Evolutionary conservation across 257 asterid species (phyloP).

Genomic region (Buddleja alternifolia): DNA sequence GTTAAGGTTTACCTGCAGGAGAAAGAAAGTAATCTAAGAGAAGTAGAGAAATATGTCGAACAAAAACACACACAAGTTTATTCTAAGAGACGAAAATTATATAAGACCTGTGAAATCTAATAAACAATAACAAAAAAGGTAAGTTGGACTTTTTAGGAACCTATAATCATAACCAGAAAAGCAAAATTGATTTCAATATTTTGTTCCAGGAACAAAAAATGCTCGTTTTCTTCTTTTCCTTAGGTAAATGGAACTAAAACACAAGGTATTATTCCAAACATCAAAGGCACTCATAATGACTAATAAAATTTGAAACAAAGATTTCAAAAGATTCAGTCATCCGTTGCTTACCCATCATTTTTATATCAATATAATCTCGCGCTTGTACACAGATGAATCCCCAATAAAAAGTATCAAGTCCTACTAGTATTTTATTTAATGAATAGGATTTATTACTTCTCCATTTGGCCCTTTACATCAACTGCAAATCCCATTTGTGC

Average conservation of each 20-base stretch:
- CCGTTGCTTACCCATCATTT: too few species aligned
- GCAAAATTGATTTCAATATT: background rate
- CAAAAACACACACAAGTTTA: too few species aligned
- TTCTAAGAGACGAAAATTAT: background rate
- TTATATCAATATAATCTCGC: too few species aligned
- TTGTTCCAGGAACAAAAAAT: background rate
- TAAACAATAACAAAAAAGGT: background rate
- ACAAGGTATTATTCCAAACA: background rate
- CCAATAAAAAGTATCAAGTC: too few species aligned
- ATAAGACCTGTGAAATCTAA: background rate
- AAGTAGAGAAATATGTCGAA: too few species aligned
- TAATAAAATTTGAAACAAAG: background rate
- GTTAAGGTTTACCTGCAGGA: background rate
- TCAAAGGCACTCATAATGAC: background rate
- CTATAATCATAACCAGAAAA: conserved; percentile 3
- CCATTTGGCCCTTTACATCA: too few species aligned
- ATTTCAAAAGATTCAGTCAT: background rate
- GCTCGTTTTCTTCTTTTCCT: background rate
- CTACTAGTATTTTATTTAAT: too few species aligned
- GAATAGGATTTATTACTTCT: too few species aligned
- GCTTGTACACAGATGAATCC: conserved; percentile 1
- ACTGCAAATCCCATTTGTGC: too few species aligned
- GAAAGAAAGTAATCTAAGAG: background rate
- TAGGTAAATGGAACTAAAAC: background rate
- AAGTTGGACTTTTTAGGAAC: background rate